Conservation (phyloP, 2,329 filamentous ascomycete genomes). For the Bretziella fagacearum region DNA sequence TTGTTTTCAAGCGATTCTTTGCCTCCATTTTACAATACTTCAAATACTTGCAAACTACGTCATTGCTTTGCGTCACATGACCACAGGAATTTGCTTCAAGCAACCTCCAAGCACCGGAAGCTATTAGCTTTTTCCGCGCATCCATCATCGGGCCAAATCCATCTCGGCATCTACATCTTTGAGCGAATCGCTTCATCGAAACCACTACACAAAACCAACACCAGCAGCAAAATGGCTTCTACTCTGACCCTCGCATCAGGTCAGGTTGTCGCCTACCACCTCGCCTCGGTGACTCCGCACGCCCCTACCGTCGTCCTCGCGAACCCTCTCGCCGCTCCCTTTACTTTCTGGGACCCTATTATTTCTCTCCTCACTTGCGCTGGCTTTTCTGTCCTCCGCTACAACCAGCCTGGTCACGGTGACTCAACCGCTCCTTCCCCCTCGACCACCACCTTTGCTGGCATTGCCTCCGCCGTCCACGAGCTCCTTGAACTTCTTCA, state of each 20-base stretch:
- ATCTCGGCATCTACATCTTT: no score
- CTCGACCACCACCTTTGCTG: slow-evolving; percentile 24
- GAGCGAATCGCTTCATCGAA: no score
- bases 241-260: slow-evolving; percentile 19
- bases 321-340: slow-evolving; percentile 25
- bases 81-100: not conserved
- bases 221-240: slow-evolving; percentile 6
- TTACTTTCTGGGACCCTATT: slow-evolving; percentile 25
- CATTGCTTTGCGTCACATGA: no score
- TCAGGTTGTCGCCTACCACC: slow-evolving; percentile 19
- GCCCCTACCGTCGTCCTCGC: slow-evolving; percentile 24
- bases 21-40: no score
- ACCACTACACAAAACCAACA: not conserved
- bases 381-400: slow-evolving; percentile 27
- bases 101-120: no score
- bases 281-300: slow-evolving; percentile 18
- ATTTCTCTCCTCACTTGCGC: slow-evolving; percentile 21
- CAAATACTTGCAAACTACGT: no score
- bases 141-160: no score
- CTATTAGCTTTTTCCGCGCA: no score
- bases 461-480: slow-evolving; percentile 24
- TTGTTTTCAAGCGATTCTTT: no score
- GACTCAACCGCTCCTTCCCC: slow-evolving; percentile 21
- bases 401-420: slow-evolving; percentile 29
- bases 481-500: slow-evolving; percentile 22